phyloP scores from a whole-genome alignment of 2,329 filamentous ascomycete species.

The Dactylonectria estremocensis region DNA sequence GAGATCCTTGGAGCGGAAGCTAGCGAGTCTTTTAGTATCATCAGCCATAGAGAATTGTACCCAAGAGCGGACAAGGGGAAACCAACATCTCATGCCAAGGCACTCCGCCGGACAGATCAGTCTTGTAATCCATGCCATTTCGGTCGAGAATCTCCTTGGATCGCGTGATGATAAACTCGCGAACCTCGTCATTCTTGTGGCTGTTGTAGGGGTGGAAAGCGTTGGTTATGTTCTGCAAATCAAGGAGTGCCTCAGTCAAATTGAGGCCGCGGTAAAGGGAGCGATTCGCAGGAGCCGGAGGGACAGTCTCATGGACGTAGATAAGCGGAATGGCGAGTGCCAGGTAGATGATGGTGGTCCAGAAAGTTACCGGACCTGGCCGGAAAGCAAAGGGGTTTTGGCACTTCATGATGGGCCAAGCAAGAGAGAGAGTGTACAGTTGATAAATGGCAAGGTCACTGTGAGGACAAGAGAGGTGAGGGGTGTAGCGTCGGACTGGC shows the following conservation, averaged over 20 bases:
- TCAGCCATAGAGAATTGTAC: background rate
- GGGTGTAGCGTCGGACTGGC: conserved; percentile 13
- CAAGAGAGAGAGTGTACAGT: background rate
- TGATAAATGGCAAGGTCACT: conserved; percentile 4
- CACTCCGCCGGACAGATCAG: conserved; percentile 55
- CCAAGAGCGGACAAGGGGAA: background rate
- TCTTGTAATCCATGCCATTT: conserved; percentile 68
- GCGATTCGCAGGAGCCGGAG: conserved; percentile 70
- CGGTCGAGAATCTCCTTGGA: conserved; percentile 78
- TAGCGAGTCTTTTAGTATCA: background rate
- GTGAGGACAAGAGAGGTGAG: conserved; percentile 7
- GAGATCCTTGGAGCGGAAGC: background rate
- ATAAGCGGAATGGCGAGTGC: conserved; percentile 82
- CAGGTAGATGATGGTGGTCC: conserved; percentile 83
- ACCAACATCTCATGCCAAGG: conserved; percentile 48
- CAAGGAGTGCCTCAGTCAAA: conserved; percentile 87
- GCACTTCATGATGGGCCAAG: conserved; percentile 46
- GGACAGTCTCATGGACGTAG: conserved; percentile 82
- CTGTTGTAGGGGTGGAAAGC: conserved; percentile 93
- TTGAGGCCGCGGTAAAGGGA: conserved; percentile 75
- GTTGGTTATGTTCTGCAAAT: conserved; percentile 82
- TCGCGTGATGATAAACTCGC: conserved; percentile 80
- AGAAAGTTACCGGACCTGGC: conserved; percentile 85
- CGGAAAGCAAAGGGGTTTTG: conserved; percentile 81
- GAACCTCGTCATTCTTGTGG: conserved; percentile 84